Conservation (phyloP, 345 rosid genomes). For the Pseudoturritis turrita region DNA sequence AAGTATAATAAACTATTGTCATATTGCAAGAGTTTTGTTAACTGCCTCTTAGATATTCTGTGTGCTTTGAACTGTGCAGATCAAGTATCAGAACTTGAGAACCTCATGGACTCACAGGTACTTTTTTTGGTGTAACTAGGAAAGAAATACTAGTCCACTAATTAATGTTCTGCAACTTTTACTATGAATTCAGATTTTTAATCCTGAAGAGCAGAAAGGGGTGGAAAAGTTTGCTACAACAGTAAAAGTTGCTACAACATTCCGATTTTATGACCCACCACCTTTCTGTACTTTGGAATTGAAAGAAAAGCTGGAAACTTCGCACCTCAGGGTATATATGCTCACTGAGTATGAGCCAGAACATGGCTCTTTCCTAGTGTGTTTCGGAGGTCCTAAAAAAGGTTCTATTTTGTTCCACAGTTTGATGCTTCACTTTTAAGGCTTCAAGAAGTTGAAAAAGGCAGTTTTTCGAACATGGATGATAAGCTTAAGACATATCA, state of each 20-base stretch:
- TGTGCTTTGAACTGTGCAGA: constrained; percentile 45
- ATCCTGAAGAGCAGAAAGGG: constrained; percentile 48
- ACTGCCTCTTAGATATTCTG: constrained; percentile 39
- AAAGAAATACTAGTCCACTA: not conserved
- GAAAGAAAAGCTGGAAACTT: constrained; percentile 51
- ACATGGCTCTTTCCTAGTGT: constrained; percentile 3
- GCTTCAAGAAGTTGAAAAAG: constrained; percentile 40
- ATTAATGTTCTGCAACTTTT: not conserved
- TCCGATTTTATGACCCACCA: constrained; percentile 55
- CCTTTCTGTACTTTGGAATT: constrained; percentile 34
- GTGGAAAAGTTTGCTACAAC: constrained; percentile 48
- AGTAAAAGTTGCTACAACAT: constrained; percentile 49
- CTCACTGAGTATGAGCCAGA: not conserved
- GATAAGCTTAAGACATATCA: constrained; percentile 41
- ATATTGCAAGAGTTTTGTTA: not conserved
- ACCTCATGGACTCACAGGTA: constrained; percentile 74
- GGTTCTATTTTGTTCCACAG: constrained; percentile 40
- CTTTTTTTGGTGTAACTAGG: not conserved
- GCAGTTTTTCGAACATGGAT: constrained; percentile 38
- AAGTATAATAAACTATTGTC: not conserved
- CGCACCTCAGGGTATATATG: constrained; percentile 59
- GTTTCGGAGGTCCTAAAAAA: constrained; percentile 4
- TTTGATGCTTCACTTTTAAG: constrained; percentile 45
- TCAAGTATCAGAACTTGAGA: constrained; percentile 71
- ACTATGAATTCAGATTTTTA: constrained; percentile 48